phyloP scores from a whole-genome alignment of 1,139 yeast genomes.

The Tardiomyces digboiensis region DNA sequence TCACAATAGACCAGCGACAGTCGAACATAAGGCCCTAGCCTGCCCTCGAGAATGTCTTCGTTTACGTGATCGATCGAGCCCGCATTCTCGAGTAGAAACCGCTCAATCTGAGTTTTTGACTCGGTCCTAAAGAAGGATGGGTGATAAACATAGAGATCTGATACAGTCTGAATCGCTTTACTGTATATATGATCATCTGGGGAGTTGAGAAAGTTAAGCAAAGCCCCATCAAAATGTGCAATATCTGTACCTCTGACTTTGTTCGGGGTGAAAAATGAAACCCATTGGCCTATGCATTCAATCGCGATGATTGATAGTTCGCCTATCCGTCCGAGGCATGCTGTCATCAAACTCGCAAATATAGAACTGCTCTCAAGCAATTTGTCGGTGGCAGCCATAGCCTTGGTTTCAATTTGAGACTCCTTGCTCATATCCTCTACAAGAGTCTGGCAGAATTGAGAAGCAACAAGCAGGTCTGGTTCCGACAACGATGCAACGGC shows the following conservation, averaged over 20 bases:
- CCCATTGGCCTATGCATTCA: slow-evolving; percentile 12
- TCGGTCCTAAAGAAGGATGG: slow-evolving; percentile 10
- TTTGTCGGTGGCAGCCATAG: background rate
- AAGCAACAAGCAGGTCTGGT: slow-evolving; percentile 1
- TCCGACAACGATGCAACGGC: background rate
- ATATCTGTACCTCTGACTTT: slow-evolving; percentile 22
- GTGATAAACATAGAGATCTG: slow-evolving; percentile 8
- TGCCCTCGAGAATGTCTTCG: background rate
- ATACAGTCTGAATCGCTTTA: slow-evolving; percentile 12
- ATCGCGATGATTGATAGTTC: slow-evolving; percentile 1
- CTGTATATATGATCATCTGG: slow-evolving; percentile 26
- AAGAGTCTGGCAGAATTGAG: slow-evolving; percentile 9
- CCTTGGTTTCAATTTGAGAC: background rate
- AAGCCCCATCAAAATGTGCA: slow-evolving; percentile 32
- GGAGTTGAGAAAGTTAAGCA: slow-evolving; percentile 30
- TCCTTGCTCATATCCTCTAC: slow-evolving; percentile 8
- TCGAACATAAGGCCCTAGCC: background rate
- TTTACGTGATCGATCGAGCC: background rate
- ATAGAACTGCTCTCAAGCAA: background rate
- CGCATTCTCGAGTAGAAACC: slow-evolving; percentile 9
- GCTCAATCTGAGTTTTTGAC: slow-evolving; percentile 7
- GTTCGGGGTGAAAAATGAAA: slow-evolving; percentile 11
- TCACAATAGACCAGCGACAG: background rate
- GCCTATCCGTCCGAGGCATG: background rate
- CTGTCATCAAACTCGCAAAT: background rate